Evolutionary conservation across 768 basidiomycete species (phyloP), one percentile per base, ranked within the genome.

Genomic region (Leccinum pellstonianum): DNA sequence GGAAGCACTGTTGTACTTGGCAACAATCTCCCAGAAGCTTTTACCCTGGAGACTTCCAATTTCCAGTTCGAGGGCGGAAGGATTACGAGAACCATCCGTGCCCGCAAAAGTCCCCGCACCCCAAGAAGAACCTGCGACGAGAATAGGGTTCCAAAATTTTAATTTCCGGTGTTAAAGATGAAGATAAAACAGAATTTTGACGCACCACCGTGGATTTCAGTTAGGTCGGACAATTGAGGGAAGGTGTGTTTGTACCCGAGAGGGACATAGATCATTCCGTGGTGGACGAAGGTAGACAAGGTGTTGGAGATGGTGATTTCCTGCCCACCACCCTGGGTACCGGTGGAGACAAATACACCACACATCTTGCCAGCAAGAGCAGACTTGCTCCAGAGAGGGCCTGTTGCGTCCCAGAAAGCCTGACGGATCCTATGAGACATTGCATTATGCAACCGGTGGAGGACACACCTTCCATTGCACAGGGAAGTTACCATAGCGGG

Each of bases 101-200:
- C 77, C 79, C 12, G 87, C 79, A 64, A 83, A 77, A 33, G 88
- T 88, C 50, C 88, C 90, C n/a, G 89, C 86, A 63, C 92, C 92
- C 84, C 86, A 95, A 1, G 92, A 82, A 19, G 87, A 87, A 49
- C 90, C 89, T 87, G 50, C 2, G 19, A 41, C 47, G 21, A 14
- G 19, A 52, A 31, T 23, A 27, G 17, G 17, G 12, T 3, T 31
- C 27, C 15, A 4, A n/a, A 49, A 14, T 21, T 49, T 38, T 38
- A 52, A 57, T 59, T 29, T 5, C 10, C n/a, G 43, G 19, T 46
- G 43, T 46, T 46, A 46, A 21, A 19, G 19, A 46, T 46, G 6
- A 19, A n/a, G 4, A 5, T 29, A 7, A 29, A 27, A 47, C 12
- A 33, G 8, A 5, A 23, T 27, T 10, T 23, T 17, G 27, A 70